phyloP scores from a whole-genome alignment of 768 basidiomycete species.

The Tylopilus sp. region DNA sequence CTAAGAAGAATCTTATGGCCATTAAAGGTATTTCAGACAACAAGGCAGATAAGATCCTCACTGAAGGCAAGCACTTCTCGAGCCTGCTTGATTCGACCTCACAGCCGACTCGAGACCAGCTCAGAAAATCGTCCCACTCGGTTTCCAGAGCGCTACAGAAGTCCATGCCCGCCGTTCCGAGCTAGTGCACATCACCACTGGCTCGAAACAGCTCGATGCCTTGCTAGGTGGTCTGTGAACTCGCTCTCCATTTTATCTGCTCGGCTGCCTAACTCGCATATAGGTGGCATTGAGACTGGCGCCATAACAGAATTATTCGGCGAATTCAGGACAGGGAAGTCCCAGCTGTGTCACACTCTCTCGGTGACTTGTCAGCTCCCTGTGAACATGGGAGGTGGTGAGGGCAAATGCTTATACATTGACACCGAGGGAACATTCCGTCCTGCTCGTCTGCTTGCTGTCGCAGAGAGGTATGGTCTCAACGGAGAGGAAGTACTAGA shows the following conservation, averaged over 20 bases:
- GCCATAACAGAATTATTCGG: conserved; percentile 98
- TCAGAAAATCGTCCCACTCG: conserved; percentile 93
- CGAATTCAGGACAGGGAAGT: conserved; percentile 98
- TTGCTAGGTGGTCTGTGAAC: conserved; percentile 74
- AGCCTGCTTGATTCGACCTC: background rate
- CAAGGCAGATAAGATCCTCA: conserved; percentile 95
- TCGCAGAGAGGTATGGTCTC: conserved; percentile 94
- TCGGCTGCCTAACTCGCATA: conserved; percentile 14
- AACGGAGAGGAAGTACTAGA: conserved; percentile 98
- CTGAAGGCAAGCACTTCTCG: conserved; percentile 61
- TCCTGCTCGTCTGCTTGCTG: conserved; percentile 89
- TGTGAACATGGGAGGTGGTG: conserved; percentile 96
- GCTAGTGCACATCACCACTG: conserved; percentile 94
- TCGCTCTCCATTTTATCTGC: background rate
- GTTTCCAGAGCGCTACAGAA: conserved; percentile 97
- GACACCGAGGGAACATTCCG: conserved; percentile 99
- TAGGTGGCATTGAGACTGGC: conserved; percentile 96
- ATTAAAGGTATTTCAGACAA: conserved; percentile 97
- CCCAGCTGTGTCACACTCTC: conserved; percentile 95
- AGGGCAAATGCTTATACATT: conserved; percentile 98
- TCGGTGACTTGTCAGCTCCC: conserved; percentile 98
- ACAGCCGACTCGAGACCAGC: conserved; percentile 44
- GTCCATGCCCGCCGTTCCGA: conserved; percentile 94
- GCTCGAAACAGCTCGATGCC: conserved; percentile 93
- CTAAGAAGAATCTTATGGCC: conserved; percentile 84